These are phyloP conservation scores for Elongisporangium undulatum DNA, from an alignment of 352 stramenopile species.

Conservation along the genomic window DNA sequence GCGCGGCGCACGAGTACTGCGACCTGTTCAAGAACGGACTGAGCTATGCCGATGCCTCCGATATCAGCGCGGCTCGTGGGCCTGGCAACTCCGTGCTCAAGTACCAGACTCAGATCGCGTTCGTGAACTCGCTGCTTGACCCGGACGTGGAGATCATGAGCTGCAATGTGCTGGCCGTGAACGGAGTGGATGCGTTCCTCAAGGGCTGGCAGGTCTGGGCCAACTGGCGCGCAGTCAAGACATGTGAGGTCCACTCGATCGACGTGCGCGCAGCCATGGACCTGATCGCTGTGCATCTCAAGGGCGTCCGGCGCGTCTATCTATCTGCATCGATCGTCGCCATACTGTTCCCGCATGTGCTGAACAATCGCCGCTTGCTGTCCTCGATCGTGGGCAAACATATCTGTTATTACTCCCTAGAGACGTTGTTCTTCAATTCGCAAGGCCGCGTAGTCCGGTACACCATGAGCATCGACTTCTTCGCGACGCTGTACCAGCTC, in stretches of 20 bases:
- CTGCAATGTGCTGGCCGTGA: slow-evolving; percentile 25
- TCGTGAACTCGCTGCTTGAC: slow-evolving; percentile 37
- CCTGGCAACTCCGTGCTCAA: slow-evolving; percentile 6
- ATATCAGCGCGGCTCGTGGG: slow-evolving; percentile 16
- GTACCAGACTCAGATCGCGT: slow-evolving; percentile 28
- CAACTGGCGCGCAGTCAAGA: slow-evolving; percentile 29
- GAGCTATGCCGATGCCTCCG: neutral
- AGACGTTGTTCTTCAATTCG: slow-evolving; percentile 39
- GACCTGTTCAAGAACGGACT: neutral
- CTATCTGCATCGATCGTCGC: slow-evolving; percentile 33
- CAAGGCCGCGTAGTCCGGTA: slow-evolving; percentile 38
- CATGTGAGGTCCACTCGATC: slow-evolving; percentile 29
- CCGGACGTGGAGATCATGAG: slow-evolving; percentile 31
- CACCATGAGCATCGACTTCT: slow-evolving; percentile 33
- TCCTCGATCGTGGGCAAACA: slow-evolving; percentile 26
- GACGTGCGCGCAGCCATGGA: slow-evolving; percentile 30
- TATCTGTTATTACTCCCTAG: slow-evolving; percentile 30
- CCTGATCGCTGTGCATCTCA: slow-evolving; percentile 24
- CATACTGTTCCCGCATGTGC: slow-evolving; percentile 33
- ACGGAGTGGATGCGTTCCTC: slow-evolving; percentile 23
- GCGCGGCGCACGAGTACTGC: neutral
- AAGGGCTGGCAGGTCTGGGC: slow-evolving; percentile 38
- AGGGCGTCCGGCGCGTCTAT: slow-evolving; percentile 21
- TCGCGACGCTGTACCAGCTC: slow-evolving; percentile 22
- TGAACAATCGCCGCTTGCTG: slow-evolving; percentile 14